Evolutionary conservation across 2,329 filamentous ascomycete species (phyloP).

Genomic region (Meredithiella fracta): DNA sequence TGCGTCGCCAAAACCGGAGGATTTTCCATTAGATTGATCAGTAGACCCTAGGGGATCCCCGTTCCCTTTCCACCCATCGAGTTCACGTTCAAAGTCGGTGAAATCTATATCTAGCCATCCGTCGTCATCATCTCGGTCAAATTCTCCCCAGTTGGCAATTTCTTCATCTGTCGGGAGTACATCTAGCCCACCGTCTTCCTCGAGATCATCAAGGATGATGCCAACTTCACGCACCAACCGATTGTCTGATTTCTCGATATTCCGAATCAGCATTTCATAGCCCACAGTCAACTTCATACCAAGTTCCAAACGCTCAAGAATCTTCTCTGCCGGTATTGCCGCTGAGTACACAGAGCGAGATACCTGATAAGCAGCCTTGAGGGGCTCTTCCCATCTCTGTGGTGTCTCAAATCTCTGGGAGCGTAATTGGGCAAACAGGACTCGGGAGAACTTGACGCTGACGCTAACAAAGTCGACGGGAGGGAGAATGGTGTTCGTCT

Average conservation of each 20-base stretch:
- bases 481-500: conserved; percentile 44
- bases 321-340: conserved; percentile 14
- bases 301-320: conserved; percentile 36
- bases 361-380: conserved; percentile 8
- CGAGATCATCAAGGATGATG: conserved; percentile 58
- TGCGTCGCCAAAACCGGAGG: conserved; percentile 44
- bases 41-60: no score
- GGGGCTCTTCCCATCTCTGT: conserved; percentile 28
- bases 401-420: conserved; percentile 67
- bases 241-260: conserved; percentile 51
- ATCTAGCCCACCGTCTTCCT: conserved; percentile 52
- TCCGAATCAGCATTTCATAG: conserved; percentile 69
- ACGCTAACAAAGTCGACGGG: conserved; percentile 65
- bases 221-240: conserved; percentile 57
- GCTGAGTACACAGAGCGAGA: background rate
- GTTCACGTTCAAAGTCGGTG: conserved; percentile 69
- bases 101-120: conserved; percentile 87
- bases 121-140: conserved; percentile 59
- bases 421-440: conserved; percentile 78
- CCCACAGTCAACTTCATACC: conserved; percentile 86
- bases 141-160: conserved; percentile 51
- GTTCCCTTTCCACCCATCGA: conserved; percentile 39
- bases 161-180: conserved; percentile 54
- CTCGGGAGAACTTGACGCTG: conserved; percentile 69
- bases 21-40: background rate